Conservation (phyloP, 176 grass and related monocot genomes). For the Rhynchospora pubera region DNA sequence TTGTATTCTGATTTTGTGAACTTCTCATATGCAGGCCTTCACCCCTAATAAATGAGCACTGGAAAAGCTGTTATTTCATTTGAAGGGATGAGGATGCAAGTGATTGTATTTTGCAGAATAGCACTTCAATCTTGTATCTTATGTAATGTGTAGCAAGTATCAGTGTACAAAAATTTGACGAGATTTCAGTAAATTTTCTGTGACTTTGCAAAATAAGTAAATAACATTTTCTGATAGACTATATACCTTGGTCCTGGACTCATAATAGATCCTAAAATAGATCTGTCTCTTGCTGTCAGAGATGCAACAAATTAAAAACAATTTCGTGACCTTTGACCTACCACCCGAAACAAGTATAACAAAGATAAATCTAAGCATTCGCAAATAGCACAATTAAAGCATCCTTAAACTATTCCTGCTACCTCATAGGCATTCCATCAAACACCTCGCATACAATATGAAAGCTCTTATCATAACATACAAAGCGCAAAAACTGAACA, state of each 20-base stretch:
- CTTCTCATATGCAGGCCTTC: conserved; percentile 49
- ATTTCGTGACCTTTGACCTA: not conserved
- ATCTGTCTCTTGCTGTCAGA: too few relatives aligned
- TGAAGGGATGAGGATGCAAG: not conserved
- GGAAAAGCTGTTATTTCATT: not conserved
- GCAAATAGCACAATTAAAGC: not conserved
- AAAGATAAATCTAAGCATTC: not conserved
- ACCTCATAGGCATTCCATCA: conserved; percentile 9
- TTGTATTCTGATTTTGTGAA: conserved; percentile 1
- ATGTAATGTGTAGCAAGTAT: conserved; percentile 18
- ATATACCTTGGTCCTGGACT: too few relatives aligned
- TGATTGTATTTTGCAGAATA: conserved; percentile 17
- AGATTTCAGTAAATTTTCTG: conserved; percentile 8
- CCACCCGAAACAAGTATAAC: not conserved
- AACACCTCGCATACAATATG: conserved; percentile 1
- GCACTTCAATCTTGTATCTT: conserved; percentile 12
- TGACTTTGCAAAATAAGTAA: conserved; percentile 10
- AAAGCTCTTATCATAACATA: not conserved
- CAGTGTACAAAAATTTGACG: conserved; percentile 26
- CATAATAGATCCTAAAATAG: too few relatives aligned
- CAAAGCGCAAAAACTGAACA: not conserved
- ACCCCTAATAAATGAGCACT: conserved; percentile 57
- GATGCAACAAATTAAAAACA: too few relatives aligned
- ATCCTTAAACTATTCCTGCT: not conserved
- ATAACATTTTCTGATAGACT: too few relatives aligned